A percentile compares a stretch with the other conserved stretches of the same genome.
phyloP scores from a whole-genome alignment of 768 basidiomycete genomes.

The Amanita muscaria region DNA sequence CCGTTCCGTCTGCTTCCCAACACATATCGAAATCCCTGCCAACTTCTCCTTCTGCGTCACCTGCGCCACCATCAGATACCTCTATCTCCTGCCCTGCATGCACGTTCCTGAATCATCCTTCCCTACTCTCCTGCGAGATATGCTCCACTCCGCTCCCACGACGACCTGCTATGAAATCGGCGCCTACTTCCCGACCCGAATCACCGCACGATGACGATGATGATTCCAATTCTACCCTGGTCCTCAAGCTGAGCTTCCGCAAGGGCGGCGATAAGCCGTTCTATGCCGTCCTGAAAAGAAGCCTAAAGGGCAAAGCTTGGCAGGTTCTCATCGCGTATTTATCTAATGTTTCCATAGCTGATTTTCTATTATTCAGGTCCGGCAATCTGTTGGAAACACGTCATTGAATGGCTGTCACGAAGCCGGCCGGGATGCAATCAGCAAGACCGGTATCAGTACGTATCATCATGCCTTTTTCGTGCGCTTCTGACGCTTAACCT shows the following conservation, averaged over 20 bases:
- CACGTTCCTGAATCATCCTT: constrained; percentile 86
- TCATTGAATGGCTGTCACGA: too few species aligned
- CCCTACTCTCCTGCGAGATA: constrained; percentile 71
- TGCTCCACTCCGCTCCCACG: constrained; percentile 64
- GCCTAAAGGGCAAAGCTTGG: constrained; percentile 69
- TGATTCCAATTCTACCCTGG: constrained; percentile 26
- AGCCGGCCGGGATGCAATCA: constrained; percentile 10
- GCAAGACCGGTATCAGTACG: constrained; percentile 43
- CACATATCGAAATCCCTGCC: constrained; percentile 31
- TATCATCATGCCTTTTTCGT: background rate
- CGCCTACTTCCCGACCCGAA: constrained; percentile 54
- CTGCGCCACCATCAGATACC: constrained; percentile 23
- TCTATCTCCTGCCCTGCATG: constrained; percentile 70
- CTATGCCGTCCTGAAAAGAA: constrained; percentile 67
- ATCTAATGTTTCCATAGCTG: too few species aligned
- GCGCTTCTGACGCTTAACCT: background rate
- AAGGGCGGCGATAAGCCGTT: constrained; percentile 83
- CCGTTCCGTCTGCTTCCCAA: constrained; percentile 25
- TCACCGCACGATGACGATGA: constrained; percentile 35
- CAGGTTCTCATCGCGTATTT: too few species aligned
- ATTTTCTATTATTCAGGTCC: too few species aligned
- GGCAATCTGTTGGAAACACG: too few species aligned
- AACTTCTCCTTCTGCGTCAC: constrained; percentile 23
- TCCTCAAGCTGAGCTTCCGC: constrained; percentile 83
- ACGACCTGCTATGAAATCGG: constrained; percentile 37